Evolutionary conservation across 371 early-diverging fungal species (phyloP).

Genomic region (Cokeromyces recurvatus): DNA sequence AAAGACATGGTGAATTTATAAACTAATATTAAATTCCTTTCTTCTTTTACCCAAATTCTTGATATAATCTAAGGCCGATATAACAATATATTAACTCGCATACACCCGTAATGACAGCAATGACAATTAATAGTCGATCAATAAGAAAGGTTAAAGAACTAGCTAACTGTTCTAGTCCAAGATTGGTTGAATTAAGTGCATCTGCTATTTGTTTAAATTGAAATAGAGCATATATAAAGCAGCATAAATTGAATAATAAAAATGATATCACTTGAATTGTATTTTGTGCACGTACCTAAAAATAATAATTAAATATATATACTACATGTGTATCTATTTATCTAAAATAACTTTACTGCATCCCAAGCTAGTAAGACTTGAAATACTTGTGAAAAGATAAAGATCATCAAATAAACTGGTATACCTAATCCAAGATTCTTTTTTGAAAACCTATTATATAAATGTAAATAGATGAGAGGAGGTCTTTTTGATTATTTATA

Average conservation of each 20-base stretch:
- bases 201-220: constrained; percentile 50
- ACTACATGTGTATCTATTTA: not conserved
- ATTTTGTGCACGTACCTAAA: constrained; percentile 73
- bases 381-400: constrained; percentile 70
- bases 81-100: constrained; percentile 39
- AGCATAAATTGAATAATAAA: constrained; percentile 74
- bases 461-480: too few species aligned
- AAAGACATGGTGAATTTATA: not conserved
- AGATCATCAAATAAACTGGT: constrained; percentile 75
- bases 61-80: constrained; percentile 59
- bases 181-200: constrained; percentile 15
- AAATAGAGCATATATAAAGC: constrained; percentile 77
- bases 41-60: constrained; percentile 70
- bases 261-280: constrained; percentile 87
- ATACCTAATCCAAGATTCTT: constrained; percentile 41
- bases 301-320: not conserved
- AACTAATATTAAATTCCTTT: not conserved
- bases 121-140: constrained; percentile 31
- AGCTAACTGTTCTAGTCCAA: constrained; percentile 7
- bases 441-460: constrained; percentile 14
- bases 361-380: constrained; percentile 71
- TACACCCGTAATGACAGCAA: constrained; percentile 39
- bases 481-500: not conserved
- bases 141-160: constrained; percentile 15
- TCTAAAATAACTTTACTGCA: constrained; percentile 63